A percentile compares a stretch with the other conserved stretches of the same genome.
Conservation (phyloP, 2,329 filamentous ascomycete species). For the Xylaria sp. region DNA sequence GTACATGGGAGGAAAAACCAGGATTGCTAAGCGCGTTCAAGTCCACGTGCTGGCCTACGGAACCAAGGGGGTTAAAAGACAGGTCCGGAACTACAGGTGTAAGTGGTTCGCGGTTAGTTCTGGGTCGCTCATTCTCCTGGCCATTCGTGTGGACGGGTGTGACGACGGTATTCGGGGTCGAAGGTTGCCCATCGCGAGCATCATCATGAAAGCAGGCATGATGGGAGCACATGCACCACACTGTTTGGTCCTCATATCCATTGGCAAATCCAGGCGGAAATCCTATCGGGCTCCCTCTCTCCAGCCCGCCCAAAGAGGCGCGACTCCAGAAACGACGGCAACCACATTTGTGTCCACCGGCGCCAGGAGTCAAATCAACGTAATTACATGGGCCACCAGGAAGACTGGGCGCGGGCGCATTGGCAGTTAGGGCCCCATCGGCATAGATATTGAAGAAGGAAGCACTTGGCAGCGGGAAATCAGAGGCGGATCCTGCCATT, state of each 20-base stretch:
- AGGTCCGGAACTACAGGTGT: slow-evolving; percentile 62
- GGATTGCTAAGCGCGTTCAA: slow-evolving; percentile 53
- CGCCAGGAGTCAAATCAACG: slow-evolving; percentile 64
- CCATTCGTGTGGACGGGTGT: slow-evolving; percentile 46
- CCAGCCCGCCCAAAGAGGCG: slow-evolving; percentile 50
- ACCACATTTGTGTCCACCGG: slow-evolving; percentile 65
- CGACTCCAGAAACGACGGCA: slow-evolving; percentile 71
- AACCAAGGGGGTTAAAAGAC: slow-evolving; percentile 55
- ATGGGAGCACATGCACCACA: slow-evolving; percentile 72
- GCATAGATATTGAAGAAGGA: slow-evolving; percentile 68
- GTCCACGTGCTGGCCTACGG: slow-evolving; percentile 55
- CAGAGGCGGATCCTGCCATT: slow-evolving; percentile 66
- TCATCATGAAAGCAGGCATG: slow-evolving; percentile 72
- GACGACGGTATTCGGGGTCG: slow-evolving; percentile 39
- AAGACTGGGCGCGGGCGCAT: slow-evolving; percentile 51
- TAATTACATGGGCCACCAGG: slow-evolving; percentile 69
- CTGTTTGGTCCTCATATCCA: slow-evolving; percentile 55
- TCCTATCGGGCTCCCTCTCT: slow-evolving; percentile 46
- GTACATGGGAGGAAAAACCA: slow-evolving; percentile 52
- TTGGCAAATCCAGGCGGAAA: slow-evolving; percentile 43
- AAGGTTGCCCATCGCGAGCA: slow-evolving; percentile 48
- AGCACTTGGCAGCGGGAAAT: slow-evolving; percentile 56
- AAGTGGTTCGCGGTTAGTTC: slow-evolving; percentile 60
- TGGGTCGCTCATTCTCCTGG: slow-evolving; percentile 66
- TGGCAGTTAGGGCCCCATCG: slow-evolving; percentile 55